These are phyloP conservation scores for Alternaria hordeiaustralica DNA, from an alignment of 2,329 filamentous ascomycete genomes.

Conservation along the genomic window DNA sequence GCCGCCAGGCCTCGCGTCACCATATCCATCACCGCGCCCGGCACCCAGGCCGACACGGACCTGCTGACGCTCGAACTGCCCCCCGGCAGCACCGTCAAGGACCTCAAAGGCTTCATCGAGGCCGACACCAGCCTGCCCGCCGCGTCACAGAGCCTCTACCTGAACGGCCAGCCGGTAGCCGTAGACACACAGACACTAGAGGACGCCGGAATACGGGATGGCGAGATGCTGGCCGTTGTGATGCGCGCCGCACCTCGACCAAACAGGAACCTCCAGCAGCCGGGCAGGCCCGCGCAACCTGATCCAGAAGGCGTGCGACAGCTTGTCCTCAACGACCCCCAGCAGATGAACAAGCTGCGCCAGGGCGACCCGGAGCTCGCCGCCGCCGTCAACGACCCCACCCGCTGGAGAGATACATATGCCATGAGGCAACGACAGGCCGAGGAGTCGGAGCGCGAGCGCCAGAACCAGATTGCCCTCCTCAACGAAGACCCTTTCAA, in stretches of 20 bases:
- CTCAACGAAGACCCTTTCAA: constrained; percentile 96
- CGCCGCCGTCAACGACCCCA: constrained; percentile 75
- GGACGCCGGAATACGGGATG: constrained; percentile 79
- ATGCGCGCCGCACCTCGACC: constrained; percentile 55
- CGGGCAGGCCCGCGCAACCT: constrained; percentile 21
- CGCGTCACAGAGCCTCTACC: constrained; percentile 81
- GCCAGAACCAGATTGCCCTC: constrained; percentile 80
- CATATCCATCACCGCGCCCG: constrained; percentile 79
- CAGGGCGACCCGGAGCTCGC: constrained; percentile 78
- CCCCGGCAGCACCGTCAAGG: constrained; percentile 79
- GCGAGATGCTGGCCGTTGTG: constrained; percentile 91
- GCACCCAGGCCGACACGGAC: constrained; percentile 71
- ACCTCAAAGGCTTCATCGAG: constrained; percentile 86
- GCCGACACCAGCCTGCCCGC: constrained; percentile 79
- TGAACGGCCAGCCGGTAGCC: constrained; percentile 82
- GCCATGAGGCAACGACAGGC: constrained; percentile 72
- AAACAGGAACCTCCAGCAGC: constrained; percentile 13
- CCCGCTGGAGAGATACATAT: constrained; percentile 76
- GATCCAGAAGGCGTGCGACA: constrained; percentile 83
- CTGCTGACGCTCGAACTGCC: constrained; percentile 84
- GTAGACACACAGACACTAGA: constrained; percentile 83
- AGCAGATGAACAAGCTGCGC: constrained; percentile 72
- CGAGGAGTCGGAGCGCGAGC: constrained; percentile 73
- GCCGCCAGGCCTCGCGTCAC: constrained; percentile 76
- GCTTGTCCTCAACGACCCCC: constrained; percentile 80